Evolutionary conservation across 1,284 basidiomycete genomes (phyloP).

Genomic region (Tilletia walkeri): DNA sequence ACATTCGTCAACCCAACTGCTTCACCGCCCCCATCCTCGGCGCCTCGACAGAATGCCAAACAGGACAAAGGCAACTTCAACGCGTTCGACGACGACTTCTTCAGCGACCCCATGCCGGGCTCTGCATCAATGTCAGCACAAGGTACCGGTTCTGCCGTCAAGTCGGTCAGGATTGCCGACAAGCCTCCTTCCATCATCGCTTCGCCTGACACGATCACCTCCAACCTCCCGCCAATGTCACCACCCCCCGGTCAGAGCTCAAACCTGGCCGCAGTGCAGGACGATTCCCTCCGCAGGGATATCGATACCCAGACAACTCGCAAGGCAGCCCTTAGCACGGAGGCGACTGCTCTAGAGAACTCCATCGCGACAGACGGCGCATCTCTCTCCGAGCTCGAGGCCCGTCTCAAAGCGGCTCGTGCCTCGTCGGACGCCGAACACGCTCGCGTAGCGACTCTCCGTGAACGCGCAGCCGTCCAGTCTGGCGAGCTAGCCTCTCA

Average conservation of each 20-base stretch:
- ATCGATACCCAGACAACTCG: slow-evolving; percentile 37
- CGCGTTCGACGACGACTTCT: slow-evolving; percentile 45
- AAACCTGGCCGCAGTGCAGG: not conserved
- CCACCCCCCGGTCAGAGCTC: not conserved
- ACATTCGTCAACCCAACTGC: slow-evolving; percentile 56
- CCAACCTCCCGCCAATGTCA: not conserved
- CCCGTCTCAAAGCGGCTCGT: slow-evolving; percentile 56
- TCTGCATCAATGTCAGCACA: slow-evolving; percentile 22
- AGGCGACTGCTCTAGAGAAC: slow-evolving; percentile 29
- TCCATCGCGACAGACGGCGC: slow-evolving; percentile 34
- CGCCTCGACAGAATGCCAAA: not conserved
- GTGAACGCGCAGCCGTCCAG: slow-evolving; percentile 72
- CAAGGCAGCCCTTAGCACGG: not conserved
- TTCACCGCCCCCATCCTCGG: slow-evolving; percentile 55
- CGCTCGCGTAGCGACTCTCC: slow-evolving; percentile 70
- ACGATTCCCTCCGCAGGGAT: slow-evolving; percentile 21
- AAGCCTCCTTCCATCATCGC: slow-evolving; percentile 9
- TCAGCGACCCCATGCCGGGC: slow-evolving; percentile 29
- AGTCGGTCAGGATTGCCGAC: slow-evolving; percentile 10
- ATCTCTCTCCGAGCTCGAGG: slow-evolving; percentile 45
- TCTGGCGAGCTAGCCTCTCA: slow-evolving; percentile 71
- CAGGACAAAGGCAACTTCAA: slow-evolving; percentile 20
- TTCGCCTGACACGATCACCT: slow-evolving; percentile 4
- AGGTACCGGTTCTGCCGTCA: not conserved
- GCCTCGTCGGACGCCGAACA: slow-evolving; percentile 82